Percentiles rank a stretch among this genome's conserved stretches.
Conservation (phyloP, 2,329 filamentous ascomycete species). For the Colletotrichum salicis region DNA sequence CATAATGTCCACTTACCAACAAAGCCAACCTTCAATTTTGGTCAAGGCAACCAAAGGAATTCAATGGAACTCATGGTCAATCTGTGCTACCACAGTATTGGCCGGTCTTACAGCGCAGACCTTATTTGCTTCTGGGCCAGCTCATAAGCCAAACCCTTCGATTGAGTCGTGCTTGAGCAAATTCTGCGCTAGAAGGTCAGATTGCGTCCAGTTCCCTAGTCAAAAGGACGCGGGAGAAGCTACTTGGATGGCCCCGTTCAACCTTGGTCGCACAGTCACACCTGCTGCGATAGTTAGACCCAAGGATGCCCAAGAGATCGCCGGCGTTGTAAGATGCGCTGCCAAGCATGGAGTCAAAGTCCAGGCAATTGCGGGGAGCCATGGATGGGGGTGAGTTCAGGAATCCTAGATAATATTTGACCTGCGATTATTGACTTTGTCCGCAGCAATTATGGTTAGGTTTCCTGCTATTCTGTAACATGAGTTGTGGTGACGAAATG, state of each 20-base stretch:
- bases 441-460: slow-evolving; percentile 14
- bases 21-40: background rate
- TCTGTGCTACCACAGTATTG: background rate
- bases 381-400: slow-evolving; percentile 65
- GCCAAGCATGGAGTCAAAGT: slow-evolving; percentile 59
- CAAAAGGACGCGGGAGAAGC: slow-evolving; percentile 46
- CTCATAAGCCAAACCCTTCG: background rate
- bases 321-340: slow-evolving; percentile 67
- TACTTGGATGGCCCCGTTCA: slow-evolving; percentile 62
- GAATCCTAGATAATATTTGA: background rate
- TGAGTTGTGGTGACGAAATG: no score
- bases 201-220: slow-evolving; percentile 52
- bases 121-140: background rate
- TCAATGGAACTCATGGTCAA: background rate
- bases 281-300: slow-evolving; percentile 69
- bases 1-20: background rate
- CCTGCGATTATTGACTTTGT: background rate
- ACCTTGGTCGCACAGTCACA: slow-evolving; percentile 58
- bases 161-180: slow-evolving; percentile 56
- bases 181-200: slow-evolving; percentile 55
- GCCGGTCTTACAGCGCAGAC: background rate
- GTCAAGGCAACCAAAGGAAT: background rate
- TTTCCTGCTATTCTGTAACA: no score
- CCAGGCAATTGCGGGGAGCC: slow-evolving; percentile 70
- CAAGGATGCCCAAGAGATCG: slow-evolving; percentile 61